Conservation (phyloP, 352 stramenopile species). For the Thalassiosira tumida region DNA sequence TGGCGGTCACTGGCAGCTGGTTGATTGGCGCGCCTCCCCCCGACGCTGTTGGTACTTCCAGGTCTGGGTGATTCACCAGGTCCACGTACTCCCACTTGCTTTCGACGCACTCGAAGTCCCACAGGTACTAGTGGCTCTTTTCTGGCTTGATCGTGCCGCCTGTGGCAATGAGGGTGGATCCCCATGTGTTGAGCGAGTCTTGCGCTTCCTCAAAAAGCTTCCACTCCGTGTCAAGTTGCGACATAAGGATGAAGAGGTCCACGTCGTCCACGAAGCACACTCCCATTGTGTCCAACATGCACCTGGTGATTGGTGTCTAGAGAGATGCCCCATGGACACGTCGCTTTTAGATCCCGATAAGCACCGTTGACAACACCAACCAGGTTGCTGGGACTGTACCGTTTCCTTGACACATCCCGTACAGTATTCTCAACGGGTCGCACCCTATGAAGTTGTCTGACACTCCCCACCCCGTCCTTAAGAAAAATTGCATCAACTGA, state of each 20-base stretch:
- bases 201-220: not conserved
- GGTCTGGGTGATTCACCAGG: not conserved
- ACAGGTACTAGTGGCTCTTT: conserved; percentile 15
- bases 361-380: not conserved
- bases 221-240: not conserved
- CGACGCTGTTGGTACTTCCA: not conserved
- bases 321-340: not conserved
- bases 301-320: not conserved
- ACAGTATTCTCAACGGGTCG: not conserved
- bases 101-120: not conserved
- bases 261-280: conserved; percentile 42
- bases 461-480: not conserved
- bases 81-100: not conserved
- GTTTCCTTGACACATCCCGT: conserved; percentile 1
- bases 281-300: conserved; percentile 3
- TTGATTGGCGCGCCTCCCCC: not conserved
- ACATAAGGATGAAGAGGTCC: not conserved
- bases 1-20: not conserved
- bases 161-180: not conserved
- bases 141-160: conserved; percentile 32
- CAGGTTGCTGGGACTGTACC: not conserved
- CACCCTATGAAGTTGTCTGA: not conserved
- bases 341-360: not conserved
- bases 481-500: not conserved
- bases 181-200: not conserved